Base-by-base conservation (phyloP, 2,329 filamentous ascomycete species). In the Coleophoma cylindrospora region DNA sequence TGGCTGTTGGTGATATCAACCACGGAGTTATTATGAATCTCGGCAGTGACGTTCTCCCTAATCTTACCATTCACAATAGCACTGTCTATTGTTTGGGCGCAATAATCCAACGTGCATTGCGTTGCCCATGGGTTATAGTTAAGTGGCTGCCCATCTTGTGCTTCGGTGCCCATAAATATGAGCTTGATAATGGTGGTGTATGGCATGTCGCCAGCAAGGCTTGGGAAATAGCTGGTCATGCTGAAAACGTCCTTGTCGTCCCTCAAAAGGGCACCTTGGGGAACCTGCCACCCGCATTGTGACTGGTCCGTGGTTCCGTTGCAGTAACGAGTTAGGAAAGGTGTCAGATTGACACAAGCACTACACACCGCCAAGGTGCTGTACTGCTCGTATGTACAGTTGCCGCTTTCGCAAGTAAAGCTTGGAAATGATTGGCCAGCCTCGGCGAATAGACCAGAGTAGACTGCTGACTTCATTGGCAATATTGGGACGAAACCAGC, bases 181-280 rank as follows among this genome's bases (percentile, higher is more conserved):
- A 44, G 41, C n/a, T 44, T 44, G 41, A 44, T 44, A 15, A 44
- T 32, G 21, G 34, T 33, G 11, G 41, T 44, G 17, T 44, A 44
- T 6, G 41, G 41, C 41, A 44, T 44, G 17, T 44, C 41, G 11
- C 41, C 41, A 14, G n/a, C 11, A 32, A 34, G 3, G 21, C 41
- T 44, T 13, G 41, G 41, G 27, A 33, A 14, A 17, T 32, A 44
- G n/a, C 41, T 44, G 21, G 41, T 44, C 41, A 44, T 44, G 41
- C 41, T 44, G 41, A 44, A 44, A n/a, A 33, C 41, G 14, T 44
- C 41, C 32, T 44, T 44, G 41, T n/a, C 32, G 17, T 44, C 41
- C 13, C 41, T 27, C 21, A 44, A 33, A 7, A 27, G 27, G 6
- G 41, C 41, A n/a, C 41, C 41, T 15, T 44, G 41, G 13, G 41